Evolutionary conservation across 768 basidiomycete species (phyloP).

Genomic region (Tylopilus plumbeoviolaceoides): DNA sequence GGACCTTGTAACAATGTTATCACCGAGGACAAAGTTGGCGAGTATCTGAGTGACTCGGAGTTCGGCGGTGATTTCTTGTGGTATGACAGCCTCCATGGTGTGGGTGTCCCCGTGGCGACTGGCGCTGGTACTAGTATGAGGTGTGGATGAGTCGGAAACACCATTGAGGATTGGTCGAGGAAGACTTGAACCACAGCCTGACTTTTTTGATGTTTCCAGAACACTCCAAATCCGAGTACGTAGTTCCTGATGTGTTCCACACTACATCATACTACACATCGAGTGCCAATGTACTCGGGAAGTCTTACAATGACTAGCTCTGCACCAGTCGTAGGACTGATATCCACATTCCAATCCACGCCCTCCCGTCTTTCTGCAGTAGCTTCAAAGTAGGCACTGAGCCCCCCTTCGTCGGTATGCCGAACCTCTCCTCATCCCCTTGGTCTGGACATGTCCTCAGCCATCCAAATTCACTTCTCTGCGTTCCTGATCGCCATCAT

Average conservation of each 20-base stretch:
- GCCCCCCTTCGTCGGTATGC: background rate
- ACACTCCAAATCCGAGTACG: background rate
- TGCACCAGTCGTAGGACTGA: background rate
- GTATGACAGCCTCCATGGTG: conserved; percentile 33
- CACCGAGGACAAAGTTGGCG: conserved; percentile 80
- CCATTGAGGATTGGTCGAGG: too few species aligned
- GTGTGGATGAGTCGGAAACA: background rate
- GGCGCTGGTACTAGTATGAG: too few species aligned
- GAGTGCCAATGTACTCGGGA: background rate
- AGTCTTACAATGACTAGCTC: background rate
- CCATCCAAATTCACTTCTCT: background rate
- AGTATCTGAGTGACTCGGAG: conserved; percentile 84
- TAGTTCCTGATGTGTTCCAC: background rate
- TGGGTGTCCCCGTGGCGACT: background rate
- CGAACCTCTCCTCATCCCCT: background rate
- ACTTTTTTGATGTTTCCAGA: background rate
- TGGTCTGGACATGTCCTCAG: background rate
- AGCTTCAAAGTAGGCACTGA: background rate
- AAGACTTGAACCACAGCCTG: background rate
- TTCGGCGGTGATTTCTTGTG: conserved; percentile 68
- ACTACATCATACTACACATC: too few species aligned
- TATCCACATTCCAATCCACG: background rate
- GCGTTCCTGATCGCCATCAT: background rate
- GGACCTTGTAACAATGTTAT: conserved; percentile 82
- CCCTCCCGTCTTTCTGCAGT: background rate